Evolutionary conservation across 2,329 filamentous ascomycete species (phyloP).

Genomic region (Kalaharituber pfeilii): DNA sequence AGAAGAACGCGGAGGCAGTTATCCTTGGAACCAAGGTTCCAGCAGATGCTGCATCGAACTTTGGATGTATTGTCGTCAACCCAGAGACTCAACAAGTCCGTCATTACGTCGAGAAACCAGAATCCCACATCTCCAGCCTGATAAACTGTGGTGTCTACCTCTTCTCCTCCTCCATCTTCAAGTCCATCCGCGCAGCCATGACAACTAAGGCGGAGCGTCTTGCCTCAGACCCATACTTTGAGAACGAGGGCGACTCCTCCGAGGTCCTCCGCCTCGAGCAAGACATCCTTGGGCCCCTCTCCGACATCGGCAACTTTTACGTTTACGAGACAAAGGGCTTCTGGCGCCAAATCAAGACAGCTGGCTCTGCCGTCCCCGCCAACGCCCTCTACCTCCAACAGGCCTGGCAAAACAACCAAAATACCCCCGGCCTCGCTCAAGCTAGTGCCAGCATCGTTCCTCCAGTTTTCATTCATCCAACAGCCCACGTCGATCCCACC

Average conservation of each 20-base stretch:
- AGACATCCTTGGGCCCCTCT: conserved; percentile 86
- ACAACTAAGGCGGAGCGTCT: conserved; percentile 87
- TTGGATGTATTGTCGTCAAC: conserved; percentile 94
- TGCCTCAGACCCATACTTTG: conserved; percentile 79
- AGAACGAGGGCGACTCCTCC: conserved; percentile 48
- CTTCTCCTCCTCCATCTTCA: conserved; percentile 90
- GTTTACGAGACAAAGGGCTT: conserved; percentile 98
- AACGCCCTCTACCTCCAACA: conserved; percentile 94
- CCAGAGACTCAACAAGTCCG: conserved; percentile 84
- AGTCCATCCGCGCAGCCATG: conserved; percentile 81
- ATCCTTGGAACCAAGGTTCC: conserved; percentile 84
- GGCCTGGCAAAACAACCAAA: conserved; percentile 55
- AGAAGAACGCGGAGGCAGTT: conserved; percentile 90
- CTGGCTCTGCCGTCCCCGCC: conserved; percentile 86
- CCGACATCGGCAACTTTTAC: conserved; percentile 95
- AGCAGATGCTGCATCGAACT: conserved; percentile 85
- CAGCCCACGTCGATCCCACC: conserved; percentile 71
- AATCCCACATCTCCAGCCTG: conserved; percentile 90
- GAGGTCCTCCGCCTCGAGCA: conserved; percentile 90
- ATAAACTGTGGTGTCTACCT: conserved; percentile 99
- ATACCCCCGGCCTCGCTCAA: conserved; percentile 58
- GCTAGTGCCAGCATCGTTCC: conserved; percentile 76
- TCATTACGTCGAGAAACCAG: conserved; percentile 98
- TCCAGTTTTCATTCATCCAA: conserved; percentile 74
- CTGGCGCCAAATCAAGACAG: conserved; percentile 99